Evolutionary conservation across 306 rosid genomes (phyloP).

Genomic region (Medicago arabica): DNA sequence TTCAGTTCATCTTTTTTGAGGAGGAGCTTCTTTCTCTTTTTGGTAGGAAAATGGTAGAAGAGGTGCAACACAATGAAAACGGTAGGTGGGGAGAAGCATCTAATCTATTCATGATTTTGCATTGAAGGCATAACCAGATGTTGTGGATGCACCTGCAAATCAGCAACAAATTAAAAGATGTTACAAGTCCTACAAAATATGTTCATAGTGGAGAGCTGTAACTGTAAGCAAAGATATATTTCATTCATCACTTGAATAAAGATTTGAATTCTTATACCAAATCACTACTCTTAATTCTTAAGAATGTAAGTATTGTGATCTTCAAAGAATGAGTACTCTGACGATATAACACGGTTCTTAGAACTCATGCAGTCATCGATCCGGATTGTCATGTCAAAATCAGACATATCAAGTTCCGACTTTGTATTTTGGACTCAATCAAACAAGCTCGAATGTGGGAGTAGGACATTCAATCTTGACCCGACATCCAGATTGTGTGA

Average conservation of each 20-base stretch:
- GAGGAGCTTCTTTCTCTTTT: neutral
- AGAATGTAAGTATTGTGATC: constrained; percentile 7
- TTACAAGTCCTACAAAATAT: constrained; percentile 11
- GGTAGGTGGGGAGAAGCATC: constrained; percentile 8
- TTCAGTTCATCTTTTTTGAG: constrained; percentile 22
- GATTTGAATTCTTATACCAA: constrained; percentile 11
- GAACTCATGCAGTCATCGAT: neutral
- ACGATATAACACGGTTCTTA: neutral
- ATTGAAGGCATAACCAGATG: constrained; percentile 47
- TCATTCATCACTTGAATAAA: constrained; percentile 23
- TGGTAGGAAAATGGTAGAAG: neutral
- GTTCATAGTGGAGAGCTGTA: constrained; percentile 13
- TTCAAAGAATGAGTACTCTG: constrained; percentile 6
- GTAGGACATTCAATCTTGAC: neutral
- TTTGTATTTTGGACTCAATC: neutral
- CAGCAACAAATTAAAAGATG: constrained; percentile 19
- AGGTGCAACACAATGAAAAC: neutral
- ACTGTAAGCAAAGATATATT: constrained; percentile 24
- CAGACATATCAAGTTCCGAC: neutral
- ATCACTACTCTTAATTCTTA: neutral
- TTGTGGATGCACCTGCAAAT: constrained; percentile 47
- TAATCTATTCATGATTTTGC: constrained; percentile 46
- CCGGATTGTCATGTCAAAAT: neutral
- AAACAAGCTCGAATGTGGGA: neutral
- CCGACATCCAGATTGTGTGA: neutral